Conservation (phyloP, 1,284 basidiomycete species). For the Leccinum colubrinum region DNA sequence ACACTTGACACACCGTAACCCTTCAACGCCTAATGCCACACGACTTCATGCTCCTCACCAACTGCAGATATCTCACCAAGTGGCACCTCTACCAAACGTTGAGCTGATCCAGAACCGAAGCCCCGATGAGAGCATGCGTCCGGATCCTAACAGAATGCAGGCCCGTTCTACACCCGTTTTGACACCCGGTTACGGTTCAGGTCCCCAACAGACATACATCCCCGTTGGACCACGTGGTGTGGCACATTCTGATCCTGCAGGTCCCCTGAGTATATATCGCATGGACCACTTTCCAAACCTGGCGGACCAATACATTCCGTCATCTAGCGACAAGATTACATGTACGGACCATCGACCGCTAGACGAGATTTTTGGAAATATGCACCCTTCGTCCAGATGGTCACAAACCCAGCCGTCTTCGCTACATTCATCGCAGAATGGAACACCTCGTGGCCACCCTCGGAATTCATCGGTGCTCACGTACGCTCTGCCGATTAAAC, state of each 20-base stretch:
- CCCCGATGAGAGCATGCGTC: neutral
- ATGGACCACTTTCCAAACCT: slow-evolving; percentile 2
- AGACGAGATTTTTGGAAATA: slow-evolving; percentile 25
- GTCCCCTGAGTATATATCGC: neutral
- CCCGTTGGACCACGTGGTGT: neutral
- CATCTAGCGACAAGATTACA: slow-evolving; percentile 29
- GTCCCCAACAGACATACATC: neutral
- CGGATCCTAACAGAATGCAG: slow-evolving; percentile 1
- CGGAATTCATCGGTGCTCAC: slow-evolving; percentile 7
- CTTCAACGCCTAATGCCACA: slow-evolving; percentile 1
- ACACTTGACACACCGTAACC: slow-evolving; percentile 21
- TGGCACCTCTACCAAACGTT: neutral
- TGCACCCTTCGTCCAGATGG: neutral
- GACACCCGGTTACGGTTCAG: neutral
- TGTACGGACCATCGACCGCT: slow-evolving; percentile 27
- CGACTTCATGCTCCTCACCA: slow-evolving; percentile 5
- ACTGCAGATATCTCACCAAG: neutral
- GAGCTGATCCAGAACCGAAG: slow-evolving; percentile 3
- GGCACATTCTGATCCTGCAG: neutral
- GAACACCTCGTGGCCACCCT: slow-evolving; percentile 2
- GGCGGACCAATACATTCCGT: slow-evolving; percentile 27
- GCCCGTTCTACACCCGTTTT: neutral
- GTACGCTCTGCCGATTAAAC: slow-evolving; percentile 21
- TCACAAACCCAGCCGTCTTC: slow-evolving; percentile 3
- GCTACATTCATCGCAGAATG: slow-evolving; percentile 1